Conservation (phyloP, 805 yeast genomes). For the Cyberlindnera xylosilytica region DNA sequence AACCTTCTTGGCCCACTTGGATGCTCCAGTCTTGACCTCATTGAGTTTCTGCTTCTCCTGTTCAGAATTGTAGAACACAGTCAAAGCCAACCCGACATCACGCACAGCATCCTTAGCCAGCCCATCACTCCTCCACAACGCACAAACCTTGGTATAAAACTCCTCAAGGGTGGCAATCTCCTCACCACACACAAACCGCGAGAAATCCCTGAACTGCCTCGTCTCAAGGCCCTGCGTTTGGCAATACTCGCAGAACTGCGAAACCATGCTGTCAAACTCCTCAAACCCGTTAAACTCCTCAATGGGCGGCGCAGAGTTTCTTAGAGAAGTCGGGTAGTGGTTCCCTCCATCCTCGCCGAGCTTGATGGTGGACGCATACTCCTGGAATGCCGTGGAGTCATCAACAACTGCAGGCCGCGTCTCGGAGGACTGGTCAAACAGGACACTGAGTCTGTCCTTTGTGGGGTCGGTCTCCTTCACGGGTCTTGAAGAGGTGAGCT, state of each 20-base stretch:
- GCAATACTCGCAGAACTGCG: conserved; percentile 32
- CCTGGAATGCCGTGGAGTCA: conserved; percentile 17
- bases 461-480: neutral
- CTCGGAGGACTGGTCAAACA: neutral
- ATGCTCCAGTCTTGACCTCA: neutral
- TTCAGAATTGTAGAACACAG: conserved; percentile 10
- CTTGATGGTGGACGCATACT: conserved; percentile 13
- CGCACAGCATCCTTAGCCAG: conserved; percentile 10
- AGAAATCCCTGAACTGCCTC: neutral
- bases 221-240: conserved; percentile 22
- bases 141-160: conserved; percentile 5
- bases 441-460: neutral
- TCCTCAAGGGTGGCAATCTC: conserved; percentile 1
- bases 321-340: conserved; percentile 15
- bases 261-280: conserved; percentile 39
- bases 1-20: conserved; percentile 1
- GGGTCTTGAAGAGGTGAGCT: too few relatives aligned
- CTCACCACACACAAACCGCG: conserved; percentile 2
- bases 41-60: conserved; percentile 9
- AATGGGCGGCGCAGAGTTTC: conserved; percentile 24
- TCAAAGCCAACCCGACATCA: conserved; percentile 16
- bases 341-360: conserved; percentile 3
- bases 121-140: conserved; percentile 12
- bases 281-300: conserved; percentile 26
- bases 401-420: neutral